Percentiles rank a stretch among this genome's conserved stretches.
These are phyloP conservation scores for Daldinia vernicosa DNA, from an alignment of 495 filamentous ascomycete genomes.

Conservation along the genomic window DNA sequence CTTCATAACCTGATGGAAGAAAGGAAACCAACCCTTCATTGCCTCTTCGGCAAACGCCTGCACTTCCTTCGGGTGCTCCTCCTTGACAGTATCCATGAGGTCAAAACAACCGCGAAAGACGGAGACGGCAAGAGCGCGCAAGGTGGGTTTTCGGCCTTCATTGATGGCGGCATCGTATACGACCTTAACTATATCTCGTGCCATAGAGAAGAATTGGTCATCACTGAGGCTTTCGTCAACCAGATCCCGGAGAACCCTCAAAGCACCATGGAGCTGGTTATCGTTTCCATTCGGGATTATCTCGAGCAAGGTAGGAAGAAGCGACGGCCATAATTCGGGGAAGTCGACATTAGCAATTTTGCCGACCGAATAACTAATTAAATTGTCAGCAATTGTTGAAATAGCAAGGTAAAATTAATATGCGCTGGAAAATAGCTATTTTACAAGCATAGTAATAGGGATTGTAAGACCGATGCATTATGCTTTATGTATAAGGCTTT, in stretches of 20 bases:
- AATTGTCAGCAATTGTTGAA: conserved; percentile 20
- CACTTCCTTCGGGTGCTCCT: conserved; percentile 84
- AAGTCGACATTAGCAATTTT: conserved; percentile 96
- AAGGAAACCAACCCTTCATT: conserved; percentile 83
- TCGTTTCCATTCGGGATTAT: conserved; percentile 77
- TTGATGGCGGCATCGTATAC: conserved; percentile 84
- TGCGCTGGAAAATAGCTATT: background rate
- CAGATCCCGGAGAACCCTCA: conserved; percentile 86
- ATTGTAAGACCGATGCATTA: background rate
- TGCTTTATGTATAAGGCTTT: background rate
- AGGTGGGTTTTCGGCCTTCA: conserved; percentile 71
- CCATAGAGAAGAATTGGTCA: conserved; percentile 90
- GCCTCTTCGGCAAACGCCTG: conserved; percentile 88
- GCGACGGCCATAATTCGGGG: conserved; percentile 88
- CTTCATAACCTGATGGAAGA: conserved; percentile 79
- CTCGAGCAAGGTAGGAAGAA: conserved; percentile 81
- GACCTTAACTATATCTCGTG: conserved; percentile 80
- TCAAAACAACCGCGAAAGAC: conserved; percentile 93
- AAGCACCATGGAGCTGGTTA: conserved; percentile 83
- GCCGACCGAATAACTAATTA: conserved; percentile 79
- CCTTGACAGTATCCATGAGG: conserved; percentile 93
- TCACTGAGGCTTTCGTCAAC: conserved; percentile 93
- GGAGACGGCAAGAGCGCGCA: conserved; percentile 83
- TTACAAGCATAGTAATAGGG: background rate
- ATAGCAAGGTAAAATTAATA: background rate